Evolutionary conservation across 2,329 filamentous ascomycete genomes (phyloP).

Genomic region (Drechslerella dactyloides): DNA sequence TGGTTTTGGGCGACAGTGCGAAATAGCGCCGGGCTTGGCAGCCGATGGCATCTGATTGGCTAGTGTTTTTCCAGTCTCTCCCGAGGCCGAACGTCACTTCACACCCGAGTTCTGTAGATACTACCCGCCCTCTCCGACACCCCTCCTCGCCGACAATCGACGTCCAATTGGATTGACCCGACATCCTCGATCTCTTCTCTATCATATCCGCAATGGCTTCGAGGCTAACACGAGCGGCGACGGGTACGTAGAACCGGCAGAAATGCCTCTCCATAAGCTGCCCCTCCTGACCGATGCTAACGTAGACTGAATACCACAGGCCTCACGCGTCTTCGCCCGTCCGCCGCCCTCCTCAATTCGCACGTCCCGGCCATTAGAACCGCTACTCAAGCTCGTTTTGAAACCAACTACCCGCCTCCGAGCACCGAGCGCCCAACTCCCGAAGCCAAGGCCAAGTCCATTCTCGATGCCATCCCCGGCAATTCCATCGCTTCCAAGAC

Average conservation of each 20-base stretch:
- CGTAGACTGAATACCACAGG: conserved; percentile 62
- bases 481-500: conserved; percentile 94
- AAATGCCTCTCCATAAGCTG: background rate
- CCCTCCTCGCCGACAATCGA: conserved; percentile 20
- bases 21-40: conserved; percentile 35
- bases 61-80: conserved; percentile 47
- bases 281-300: conserved; percentile 54
- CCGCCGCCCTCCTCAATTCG: conserved; percentile 72
- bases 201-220: conserved; percentile 42
- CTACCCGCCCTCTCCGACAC: conserved; percentile 37
- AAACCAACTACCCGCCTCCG: conserved; percentile 68
- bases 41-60: conserved; percentile 42
- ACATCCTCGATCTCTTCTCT: conserved; percentile 26
- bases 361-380: conserved; percentile 75
- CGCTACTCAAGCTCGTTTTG: conserved; percentile 68
- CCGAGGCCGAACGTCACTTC: conserved; percentile 50
- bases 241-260: conserved; percentile 26
- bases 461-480: conserved; percentile 90
- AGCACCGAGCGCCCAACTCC: conserved; percentile 82
- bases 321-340: conserved; percentile 85
- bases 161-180: conserved; percentile 50
- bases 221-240: conserved; percentile 47
- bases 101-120: conserved; percentile 42
- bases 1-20: conserved; percentile 26
- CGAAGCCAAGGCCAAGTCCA: conserved; percentile 94